These are phyloP conservation scores for Barnettozyma populi DNA, from an alignment of 805 yeast genomes.

Conservation along the genomic window DNA sequence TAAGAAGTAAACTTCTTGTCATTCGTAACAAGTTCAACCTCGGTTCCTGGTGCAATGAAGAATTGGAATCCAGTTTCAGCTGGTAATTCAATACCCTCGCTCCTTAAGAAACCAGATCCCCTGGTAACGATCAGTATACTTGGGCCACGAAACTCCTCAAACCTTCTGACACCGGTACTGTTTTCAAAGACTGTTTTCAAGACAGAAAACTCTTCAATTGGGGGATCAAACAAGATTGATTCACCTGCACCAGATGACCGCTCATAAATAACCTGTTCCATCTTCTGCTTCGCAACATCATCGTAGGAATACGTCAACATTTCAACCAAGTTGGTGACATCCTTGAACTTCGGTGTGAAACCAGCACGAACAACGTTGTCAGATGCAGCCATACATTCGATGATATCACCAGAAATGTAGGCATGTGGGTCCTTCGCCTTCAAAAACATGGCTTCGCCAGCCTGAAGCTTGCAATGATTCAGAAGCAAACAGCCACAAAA, in stretches of 20 bases:
- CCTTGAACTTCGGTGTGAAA: conserved; percentile 98
- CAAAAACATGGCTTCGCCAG: conserved; percentile 95
- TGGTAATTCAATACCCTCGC: conserved; percentile 35
- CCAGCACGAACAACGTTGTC: conserved; percentile 99
- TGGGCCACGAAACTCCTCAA: conserved; percentile 74
- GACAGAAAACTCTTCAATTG: conserved; percentile 95
- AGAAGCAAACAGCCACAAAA: conserved; percentile 93
- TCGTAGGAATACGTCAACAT: conserved; percentile 89
- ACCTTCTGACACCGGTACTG: conserved; percentile 45
- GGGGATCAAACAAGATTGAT: conserved; percentile 80
- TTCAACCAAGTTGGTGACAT: conserved; percentile 80
- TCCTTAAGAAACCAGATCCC: conserved; percentile 63
- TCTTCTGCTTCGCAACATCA: conserved; percentile 88
- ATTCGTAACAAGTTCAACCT: conserved; percentile 51
- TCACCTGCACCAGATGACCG: conserved; percentile 65
- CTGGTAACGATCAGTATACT: conserved; percentile 79
- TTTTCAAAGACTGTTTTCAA: conserved; percentile 65
- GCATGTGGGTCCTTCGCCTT: conserved; percentile 99
- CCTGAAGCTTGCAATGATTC: conserved; percentile 74
- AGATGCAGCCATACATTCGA: conserved; percentile 99
- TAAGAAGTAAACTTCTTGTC: conserved; percentile 66
- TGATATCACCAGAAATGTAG: conserved; percentile 92
- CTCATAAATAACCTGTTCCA: conserved; percentile 48
- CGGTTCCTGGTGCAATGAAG: conserved; percentile 76
- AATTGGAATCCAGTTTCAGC: conserved; percentile 73